Conservation (phyloP, 2,329 filamentous ascomycete species). For the Exophiala sp. region DNA sequence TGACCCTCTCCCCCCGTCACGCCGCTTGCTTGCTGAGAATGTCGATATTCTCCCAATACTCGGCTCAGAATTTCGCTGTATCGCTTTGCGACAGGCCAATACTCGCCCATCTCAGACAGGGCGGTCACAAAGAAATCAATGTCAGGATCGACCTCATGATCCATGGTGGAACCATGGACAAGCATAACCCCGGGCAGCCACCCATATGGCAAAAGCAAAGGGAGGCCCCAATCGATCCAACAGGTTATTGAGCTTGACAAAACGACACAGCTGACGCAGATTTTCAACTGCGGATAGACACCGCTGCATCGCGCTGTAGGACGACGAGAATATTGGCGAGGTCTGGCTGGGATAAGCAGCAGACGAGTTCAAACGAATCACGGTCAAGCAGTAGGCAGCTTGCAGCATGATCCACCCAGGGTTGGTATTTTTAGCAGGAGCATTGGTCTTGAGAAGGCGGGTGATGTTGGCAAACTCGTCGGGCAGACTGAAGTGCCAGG, state of each 20-base stretch:
- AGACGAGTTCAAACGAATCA: constrained; percentile 85
- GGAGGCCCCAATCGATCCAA: constrained; percentile 78
- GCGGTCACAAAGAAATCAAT: constrained; percentile 78
- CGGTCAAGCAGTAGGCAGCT: constrained; percentile 81
- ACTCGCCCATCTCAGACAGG: constrained; percentile 69
- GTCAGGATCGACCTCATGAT: constrained; percentile 72
- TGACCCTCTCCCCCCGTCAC: constrained; percentile 64
- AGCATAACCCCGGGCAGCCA: constrained; percentile 78
- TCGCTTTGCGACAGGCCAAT: constrained; percentile 79
- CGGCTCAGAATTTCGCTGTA: constrained; percentile 74
- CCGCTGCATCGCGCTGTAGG: constrained; percentile 74
- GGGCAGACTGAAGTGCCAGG: constrained; percentile 79
- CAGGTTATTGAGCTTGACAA: constrained; percentile 68
- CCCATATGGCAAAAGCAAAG: constrained; percentile 90
- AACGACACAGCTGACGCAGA: constrained; percentile 70
- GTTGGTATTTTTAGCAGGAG: constrained; percentile 63
- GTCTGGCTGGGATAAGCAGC: constrained; percentile 86
- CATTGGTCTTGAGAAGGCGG: constrained; percentile 63
- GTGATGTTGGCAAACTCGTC: constrained; percentile 78
- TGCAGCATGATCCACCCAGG: constrained; percentile 89
- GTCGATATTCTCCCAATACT: constrained; percentile 78
- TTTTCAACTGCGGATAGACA: constrained; percentile 79
- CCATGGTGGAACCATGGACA: constrained; percentile 84
- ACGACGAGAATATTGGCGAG: constrained; percentile 83
- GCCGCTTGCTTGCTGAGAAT: constrained; percentile 59